phyloP scores from a whole-genome alignment of 31 red algal species.

The Porphyra umbilicalis region DNA sequence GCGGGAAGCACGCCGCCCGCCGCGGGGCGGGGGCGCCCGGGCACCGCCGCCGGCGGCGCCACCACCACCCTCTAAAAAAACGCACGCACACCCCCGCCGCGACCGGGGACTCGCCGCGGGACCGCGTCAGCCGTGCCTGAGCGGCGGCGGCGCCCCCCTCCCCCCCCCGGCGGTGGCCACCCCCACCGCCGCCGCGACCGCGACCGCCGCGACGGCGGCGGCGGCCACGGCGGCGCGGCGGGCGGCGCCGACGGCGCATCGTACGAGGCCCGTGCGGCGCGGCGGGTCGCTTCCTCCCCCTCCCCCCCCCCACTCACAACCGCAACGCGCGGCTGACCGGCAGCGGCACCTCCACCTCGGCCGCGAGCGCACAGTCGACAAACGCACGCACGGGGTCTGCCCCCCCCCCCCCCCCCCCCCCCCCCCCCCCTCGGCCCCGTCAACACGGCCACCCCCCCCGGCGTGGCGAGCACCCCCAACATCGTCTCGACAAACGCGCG shows the following conservation, averaged over 20 bases:
- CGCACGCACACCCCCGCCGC: too few species aligned
- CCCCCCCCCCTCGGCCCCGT: not conserved
- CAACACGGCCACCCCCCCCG: not conserved
- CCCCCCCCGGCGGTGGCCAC: not conserved
- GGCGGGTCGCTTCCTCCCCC: not conserved
- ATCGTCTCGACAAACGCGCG: not conserved
- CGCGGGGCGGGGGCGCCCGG: too few species aligned
- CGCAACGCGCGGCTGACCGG: not conserved
- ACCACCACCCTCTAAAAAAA: too few species aligned
- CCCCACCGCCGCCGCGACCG: not conserved
- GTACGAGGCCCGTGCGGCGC: too few species aligned
- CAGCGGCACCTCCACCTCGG: not conserved
- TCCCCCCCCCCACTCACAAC: not conserved
- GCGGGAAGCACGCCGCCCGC: too few species aligned
- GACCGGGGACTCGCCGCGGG: too few species aligned
- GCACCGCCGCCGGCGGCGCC: too few species aligned
- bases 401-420: not conserved
- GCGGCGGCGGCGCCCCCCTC: not conserved
- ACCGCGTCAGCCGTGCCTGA: too few species aligned
- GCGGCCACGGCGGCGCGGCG: too few species aligned
- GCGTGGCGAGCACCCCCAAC: not conserved
- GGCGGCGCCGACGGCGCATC: too few species aligned
- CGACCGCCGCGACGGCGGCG: not conserved
- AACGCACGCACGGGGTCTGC: not conserved
- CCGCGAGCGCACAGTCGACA: not conserved